phyloP scores from a whole-genome alignment of 768 basidiomycete species.

The Agaricus sinodeliciosus region DNA sequence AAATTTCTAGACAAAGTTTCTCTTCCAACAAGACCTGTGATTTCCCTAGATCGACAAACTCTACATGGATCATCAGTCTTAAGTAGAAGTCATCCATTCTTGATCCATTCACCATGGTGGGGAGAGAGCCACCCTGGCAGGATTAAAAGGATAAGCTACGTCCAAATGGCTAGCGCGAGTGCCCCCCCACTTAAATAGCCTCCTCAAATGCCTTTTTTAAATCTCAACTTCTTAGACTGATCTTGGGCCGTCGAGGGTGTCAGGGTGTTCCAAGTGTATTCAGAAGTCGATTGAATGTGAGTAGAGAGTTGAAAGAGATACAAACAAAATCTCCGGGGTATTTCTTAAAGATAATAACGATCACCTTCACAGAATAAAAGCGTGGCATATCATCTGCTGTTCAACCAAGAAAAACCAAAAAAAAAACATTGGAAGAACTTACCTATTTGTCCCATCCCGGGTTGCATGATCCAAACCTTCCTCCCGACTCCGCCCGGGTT shows the following conservation, averaged over 20 bases:
- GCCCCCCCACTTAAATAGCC: too few relatives aligned
- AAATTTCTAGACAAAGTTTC: too few relatives aligned
- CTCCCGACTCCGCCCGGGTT: constrained; percentile 43
- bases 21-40: too few relatives aligned
- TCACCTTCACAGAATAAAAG: constrained; percentile 21
- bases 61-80: too few relatives aligned
- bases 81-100: too few relatives aligned
- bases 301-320: not conserved
- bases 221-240: too few relatives aligned
- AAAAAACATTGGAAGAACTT: constrained; percentile 13
- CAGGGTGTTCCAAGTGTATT: not conserved
- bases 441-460: constrained; percentile 90
- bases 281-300: not conserved
- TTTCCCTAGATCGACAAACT: too few relatives aligned
- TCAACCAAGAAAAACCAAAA: not conserved
- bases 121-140: not conserved
- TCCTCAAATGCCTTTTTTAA: too few relatives aligned
- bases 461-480: constrained; percentile 79
- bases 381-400: not conserved
- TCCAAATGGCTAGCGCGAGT: not conserved
- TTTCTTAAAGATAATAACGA: constrained; percentile 32
- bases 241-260: not conserved
- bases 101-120: not conserved
- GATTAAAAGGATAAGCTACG: not conserved
- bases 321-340: not conserved